A percentile compares a stretch with the other conserved stretches of the same genome.
These are phyloP conservation scores for Pythium dissimile DNA, from an alignment of 352 stramenopile genomes.

Conservation along the genomic window DNA sequence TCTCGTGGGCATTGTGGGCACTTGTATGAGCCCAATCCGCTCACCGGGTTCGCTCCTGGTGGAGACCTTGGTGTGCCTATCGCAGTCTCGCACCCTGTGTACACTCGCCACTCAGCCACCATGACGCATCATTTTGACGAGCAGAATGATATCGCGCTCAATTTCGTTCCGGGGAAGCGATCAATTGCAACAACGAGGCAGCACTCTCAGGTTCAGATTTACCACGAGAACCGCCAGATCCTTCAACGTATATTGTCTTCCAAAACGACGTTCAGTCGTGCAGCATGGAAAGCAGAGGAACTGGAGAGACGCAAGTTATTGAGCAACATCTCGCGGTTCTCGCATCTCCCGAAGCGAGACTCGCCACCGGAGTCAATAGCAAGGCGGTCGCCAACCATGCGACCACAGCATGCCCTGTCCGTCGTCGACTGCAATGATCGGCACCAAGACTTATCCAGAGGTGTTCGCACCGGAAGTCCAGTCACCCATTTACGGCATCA, in stretches of 20 bases:
- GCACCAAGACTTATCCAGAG: neutral
- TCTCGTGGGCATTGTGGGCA: neutral
- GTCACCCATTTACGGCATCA: constrained; percentile 12
- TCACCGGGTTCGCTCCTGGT: constrained; percentile 5
- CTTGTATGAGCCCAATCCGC: neutral
- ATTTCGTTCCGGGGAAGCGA: constrained; percentile 25
- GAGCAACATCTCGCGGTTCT: constrained; percentile 38
- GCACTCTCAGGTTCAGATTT: constrained; percentile 36
- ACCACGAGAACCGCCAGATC: constrained; percentile 50
- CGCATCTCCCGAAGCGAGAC: constrained; percentile 9
- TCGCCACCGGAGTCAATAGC: neutral
- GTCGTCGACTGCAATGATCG: neutral
- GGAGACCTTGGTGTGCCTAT: constrained; percentile 23
- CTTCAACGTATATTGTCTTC: constrained; percentile 42
- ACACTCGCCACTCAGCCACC: constrained; percentile 37
- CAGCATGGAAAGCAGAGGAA: constrained; percentile 34
- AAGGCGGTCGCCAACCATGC: neutral
- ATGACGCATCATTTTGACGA: constrained; percentile 54
- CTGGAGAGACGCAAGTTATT: constrained; percentile 36
- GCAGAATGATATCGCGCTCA: constrained; percentile 37
- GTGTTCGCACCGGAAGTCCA: constrained; percentile 16
- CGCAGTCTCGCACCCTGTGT: constrained; percentile 40
- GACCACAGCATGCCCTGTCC: neutral
- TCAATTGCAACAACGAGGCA: constrained; percentile 19
- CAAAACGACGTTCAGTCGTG: constrained; percentile 41